These are phyloP conservation scores for Alternaria brassicae DNA, from an alignment of 2,329 filamentous ascomycete genomes.

Conservation along the genomic window DNA sequence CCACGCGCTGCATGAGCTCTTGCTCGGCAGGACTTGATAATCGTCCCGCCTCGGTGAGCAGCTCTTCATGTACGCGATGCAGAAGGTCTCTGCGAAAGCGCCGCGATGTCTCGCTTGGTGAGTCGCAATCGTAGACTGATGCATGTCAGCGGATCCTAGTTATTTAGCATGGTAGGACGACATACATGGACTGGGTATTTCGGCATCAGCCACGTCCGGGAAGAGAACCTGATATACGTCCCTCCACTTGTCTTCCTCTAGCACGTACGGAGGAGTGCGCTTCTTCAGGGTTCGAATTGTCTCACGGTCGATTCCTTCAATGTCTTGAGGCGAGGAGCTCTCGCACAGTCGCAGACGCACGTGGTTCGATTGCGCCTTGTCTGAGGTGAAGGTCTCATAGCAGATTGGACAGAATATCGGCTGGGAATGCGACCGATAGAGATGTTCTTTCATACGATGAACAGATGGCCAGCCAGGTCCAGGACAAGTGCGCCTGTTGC, in stretches of 20 bases:
- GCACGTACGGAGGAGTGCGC: slow-evolving; percentile 38
- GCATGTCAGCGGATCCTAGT: neutral
- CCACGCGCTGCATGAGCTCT: slow-evolving; percentile 36
- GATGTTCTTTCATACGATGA: slow-evolving; percentile 53
- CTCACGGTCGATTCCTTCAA: slow-evolving; percentile 51
- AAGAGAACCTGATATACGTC: slow-evolving; percentile 51
- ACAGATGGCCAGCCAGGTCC: slow-evolving; percentile 51
- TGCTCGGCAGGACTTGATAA: slow-evolving; percentile 33
- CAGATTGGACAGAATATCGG: slow-evolving; percentile 51
- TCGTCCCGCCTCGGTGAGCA: slow-evolving; percentile 35
- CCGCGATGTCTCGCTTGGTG: slow-evolving; percentile 32
- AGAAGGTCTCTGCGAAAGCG: slow-evolving; percentile 48
- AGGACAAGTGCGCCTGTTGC: slow-evolving; percentile 46
- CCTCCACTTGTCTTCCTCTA: slow-evolving; percentile 51
- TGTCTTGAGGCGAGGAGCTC: slow-evolving; percentile 27
- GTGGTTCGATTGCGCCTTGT: slow-evolving; percentile 44
- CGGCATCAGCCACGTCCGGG: slow-evolving; percentile 35
- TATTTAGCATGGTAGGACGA: neutral
- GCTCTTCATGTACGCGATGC: slow-evolving; percentile 39
- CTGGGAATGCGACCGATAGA: slow-evolving; percentile 51
- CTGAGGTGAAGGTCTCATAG: slow-evolving; percentile 46
- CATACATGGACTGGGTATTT: slow-evolving; percentile 49
- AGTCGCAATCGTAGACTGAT: slow-evolving; percentile 46
- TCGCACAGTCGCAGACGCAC: slow-evolving; percentile 37
- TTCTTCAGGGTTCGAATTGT: slow-evolving; percentile 48